Base-by-base conservation (phyloP, 495 filamentous ascomycete genomes). In the Amorphotheca resinae region DNA sequence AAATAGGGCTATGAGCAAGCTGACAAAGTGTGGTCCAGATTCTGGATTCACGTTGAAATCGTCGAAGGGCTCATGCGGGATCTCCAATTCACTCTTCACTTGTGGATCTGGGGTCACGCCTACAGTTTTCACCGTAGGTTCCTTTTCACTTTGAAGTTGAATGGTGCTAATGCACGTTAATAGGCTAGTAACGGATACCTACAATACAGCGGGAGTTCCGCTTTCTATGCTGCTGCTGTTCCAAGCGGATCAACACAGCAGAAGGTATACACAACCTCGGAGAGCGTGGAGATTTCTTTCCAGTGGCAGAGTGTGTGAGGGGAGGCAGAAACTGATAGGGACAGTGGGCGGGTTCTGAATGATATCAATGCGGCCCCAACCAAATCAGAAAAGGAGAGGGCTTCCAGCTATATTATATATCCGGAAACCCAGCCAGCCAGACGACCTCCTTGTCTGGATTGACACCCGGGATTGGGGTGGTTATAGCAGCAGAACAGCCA, bases 31-130 rank as follows among this genome's bases (percentile, higher is more conserved):
- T 35, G 15, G 12, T 18, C 20, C 41, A 63, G 75, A 67, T 16
- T 61, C 64, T 21, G 67, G 65, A n/a, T 77, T 80, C 61, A 76
- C 76, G 4, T 57, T 79, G 1, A 70, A 62, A 31, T 70, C 71
- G 3, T 79, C 71, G 48, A 77, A 77, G 46, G 77, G 76, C 5
- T 54, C 55, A 8, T 82, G 77, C 48, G 64, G 63, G 4, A 61
- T 79, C 20, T 52, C 64, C 22, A 54, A 64, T 3, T 65, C 60
- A 32, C 47, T 57, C 8, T 64, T 81, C 32, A 66, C 59, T 22
- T 81, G 77, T 54, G 69, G 64, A 3, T 53, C 63, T 0, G 57
- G 62, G 9, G 60, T 74, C 17, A 59, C 52, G 6, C 59, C 50
- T 3, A 63, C 59, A 2, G 59, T 67, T 33, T 74, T 73, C 49